A percentile compares a stretch with the other conserved stretches of the same genome.
Conservation (phyloP, 1,284 basidiomycete genomes). For the Fomitopsis pinicola region DNA sequence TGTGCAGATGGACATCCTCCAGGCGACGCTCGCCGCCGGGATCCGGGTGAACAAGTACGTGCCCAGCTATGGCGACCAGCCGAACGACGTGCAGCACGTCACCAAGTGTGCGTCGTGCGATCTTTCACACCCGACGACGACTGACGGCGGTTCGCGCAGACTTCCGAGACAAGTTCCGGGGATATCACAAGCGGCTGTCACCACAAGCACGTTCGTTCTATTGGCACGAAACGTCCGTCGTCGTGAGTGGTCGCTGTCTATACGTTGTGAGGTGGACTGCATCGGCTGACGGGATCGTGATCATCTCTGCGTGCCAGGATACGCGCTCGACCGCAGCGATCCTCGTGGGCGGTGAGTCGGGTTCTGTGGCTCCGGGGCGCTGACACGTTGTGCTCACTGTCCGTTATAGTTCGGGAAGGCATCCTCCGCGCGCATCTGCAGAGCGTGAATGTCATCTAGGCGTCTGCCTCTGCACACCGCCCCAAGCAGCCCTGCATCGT, state of each 20-base stretch:
- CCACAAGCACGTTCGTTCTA: constrained; percentile 27
- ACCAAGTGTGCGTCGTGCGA: constrained; percentile 26
- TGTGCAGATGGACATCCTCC: constrained; percentile 51
- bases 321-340: constrained; percentile 30
- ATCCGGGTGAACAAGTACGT: constrained; percentile 57
- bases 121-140: neutral
- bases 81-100: constrained; percentile 45
- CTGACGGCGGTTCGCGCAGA: constrained; percentile 14
- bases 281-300: neutral
- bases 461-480: neutral
- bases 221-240: constrained; percentile 30
- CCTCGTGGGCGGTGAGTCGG: constrained; percentile 25
- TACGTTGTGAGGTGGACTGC: no score
- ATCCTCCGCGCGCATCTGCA: constrained; percentile 30
- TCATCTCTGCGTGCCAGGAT: constrained; percentile 16
- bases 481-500: neutral
- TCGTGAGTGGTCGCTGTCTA: constrained; percentile 17
- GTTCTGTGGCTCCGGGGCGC: neutral
- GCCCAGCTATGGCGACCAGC: constrained; percentile 55
- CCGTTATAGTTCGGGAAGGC: constrained; percentile 24
- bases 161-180: constrained; percentile 30
- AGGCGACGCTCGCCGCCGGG: constrained; percentile 56
- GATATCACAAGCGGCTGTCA: constrained; percentile 30
- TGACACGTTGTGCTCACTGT: neutral
- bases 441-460: constrained; percentile 29